These are phyloP conservation scores for Galerina marginata DNA, from an alignment of 768 basidiomycete species.

Conservation along the genomic window DNA sequence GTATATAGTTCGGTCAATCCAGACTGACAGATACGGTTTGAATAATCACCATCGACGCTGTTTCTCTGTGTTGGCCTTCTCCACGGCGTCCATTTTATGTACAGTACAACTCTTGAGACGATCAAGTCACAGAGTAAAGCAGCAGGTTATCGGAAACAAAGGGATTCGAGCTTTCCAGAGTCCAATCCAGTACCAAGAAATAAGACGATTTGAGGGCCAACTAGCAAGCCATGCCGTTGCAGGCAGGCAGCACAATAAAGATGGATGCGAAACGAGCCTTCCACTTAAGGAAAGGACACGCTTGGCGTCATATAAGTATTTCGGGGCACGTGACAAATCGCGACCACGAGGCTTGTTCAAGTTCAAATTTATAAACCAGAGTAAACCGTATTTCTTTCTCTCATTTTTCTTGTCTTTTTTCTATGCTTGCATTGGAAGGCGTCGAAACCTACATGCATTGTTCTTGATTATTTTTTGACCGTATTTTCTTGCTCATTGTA, in stretches of 20 bases:
- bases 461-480: not conserved
- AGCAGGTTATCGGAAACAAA: not conserved
- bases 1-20: not conserved
- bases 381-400: not conserved
- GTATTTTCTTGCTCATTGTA: not conserved
- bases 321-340: conserved; percentile 8
- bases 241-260: conserved; percentile 8
- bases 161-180: not conserved
- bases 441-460: not conserved
- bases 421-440: not conserved
- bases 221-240: conserved; percentile 17
- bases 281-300: not conserved
- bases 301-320: not conserved
- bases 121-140: not conserved
- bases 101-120: not conserved
- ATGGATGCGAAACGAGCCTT: conserved; percentile 6
- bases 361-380: not conserved
- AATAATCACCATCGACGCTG: conserved; percentile 44
- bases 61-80: conserved; percentile 74
- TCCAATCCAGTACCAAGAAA: not conserved
- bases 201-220: conserved; percentile 5
- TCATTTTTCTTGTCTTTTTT: conserved; percentile 2
- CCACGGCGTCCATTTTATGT: conserved; percentile 76
- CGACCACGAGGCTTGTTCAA: conserved; percentile 9
- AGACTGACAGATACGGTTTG: not conserved